Conservation (phyloP, 345 rosid species). For the Aquilaria yunnanensis region DNA sequence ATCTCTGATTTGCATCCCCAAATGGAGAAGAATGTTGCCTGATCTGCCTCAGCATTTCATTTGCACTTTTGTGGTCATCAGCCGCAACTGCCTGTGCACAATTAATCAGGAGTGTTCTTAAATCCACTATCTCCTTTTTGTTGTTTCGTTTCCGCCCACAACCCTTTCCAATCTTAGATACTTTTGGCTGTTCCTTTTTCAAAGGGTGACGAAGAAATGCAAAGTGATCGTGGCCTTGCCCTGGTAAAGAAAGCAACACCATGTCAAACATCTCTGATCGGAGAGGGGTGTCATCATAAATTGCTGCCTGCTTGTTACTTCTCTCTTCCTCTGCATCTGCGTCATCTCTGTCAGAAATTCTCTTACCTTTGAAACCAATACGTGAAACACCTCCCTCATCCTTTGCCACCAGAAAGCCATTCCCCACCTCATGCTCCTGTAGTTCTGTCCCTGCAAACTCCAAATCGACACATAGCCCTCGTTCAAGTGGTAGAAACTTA, state of each 20-base stretch:
- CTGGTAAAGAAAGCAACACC: conserved; percentile 46
- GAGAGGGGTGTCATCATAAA: conserved; percentile 46
- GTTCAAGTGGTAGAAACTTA: conserved; percentile 50
- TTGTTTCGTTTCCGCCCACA: conserved; percentile 42
- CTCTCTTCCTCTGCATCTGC: conserved; percentile 61
- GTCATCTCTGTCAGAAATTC: conserved; percentile 41
- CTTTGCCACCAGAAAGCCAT: conserved; percentile 22
- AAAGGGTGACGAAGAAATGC: conserved; percentile 48
- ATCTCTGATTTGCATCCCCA: conserved; percentile 84
- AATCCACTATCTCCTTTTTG: conserved; percentile 72
- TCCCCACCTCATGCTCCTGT: conserved; percentile 13
- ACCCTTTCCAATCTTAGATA: conserved; percentile 35
- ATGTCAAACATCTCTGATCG: conserved; percentile 65
- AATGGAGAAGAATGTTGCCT: conserved; percentile 69
- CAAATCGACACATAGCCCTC: conserved; percentile 31
- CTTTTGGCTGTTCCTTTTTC: conserved; percentile 45
- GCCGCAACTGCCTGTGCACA: conserved; percentile 91
- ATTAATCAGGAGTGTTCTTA: conserved; percentile 63
- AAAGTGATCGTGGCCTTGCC: conserved; percentile 27
- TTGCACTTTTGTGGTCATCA: conserved; percentile 54
- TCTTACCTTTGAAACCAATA: conserved; percentile 37
- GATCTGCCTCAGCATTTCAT: conserved; percentile 72
- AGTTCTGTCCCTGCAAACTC: conserved; percentile 17
- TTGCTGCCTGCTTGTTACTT: conserved; percentile 60
- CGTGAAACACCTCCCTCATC: conserved; percentile 18